Evolutionary conservation across 208 protist genomes (phyloP), one percentile per base, ranked within the genome.

Genomic region (Giardia duodenalis): DNA sequence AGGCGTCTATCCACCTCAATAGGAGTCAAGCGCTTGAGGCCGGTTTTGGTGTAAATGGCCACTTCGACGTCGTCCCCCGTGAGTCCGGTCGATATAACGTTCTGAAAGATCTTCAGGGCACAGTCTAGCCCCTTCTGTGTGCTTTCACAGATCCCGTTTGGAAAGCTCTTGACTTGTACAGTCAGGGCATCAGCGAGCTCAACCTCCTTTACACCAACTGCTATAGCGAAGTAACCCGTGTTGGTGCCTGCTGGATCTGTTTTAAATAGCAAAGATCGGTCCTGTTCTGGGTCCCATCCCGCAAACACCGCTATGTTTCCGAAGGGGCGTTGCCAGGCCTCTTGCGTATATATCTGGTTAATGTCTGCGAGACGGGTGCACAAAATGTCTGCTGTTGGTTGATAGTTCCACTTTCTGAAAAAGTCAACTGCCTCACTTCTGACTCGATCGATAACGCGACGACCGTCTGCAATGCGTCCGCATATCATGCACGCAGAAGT

Each of bases 341-440:
- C 88, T n/a, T 91, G 88, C 0, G 88, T 47, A 48, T 47, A 2
- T 2, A 91, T 2, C 44, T 91, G 88, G 88, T 4, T 91, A 1
- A 91, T 45, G 45, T 91, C 88, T 2, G 88, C 88, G 1, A 91
- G 2, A n/a, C 88, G 88, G 2, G 44, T 45, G 1, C 42, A 2
- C 2, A 47, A 4, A 42, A 47, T 47, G 1, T 91, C 2, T 4
- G 44, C 88, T 22, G 43, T 91, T 91, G 88, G 88, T 1, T 91
- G 43, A 91, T 3, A 47, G 19, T 45, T 45, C 2, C n/a, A 91
- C 47, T 91, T 2, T 30, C 1, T 47, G 1, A 47, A 47, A 45
- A 91, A 91, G 1, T 91, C 88, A 2, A 2, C 2, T 2, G 43
- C 2, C 44, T 91, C 88, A n/a, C 42, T 47, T 2, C 88, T n/a